Conservation (phyloP, 1,284 basidiomycete genomes). For the Cryptococcus sp. region DNA sequence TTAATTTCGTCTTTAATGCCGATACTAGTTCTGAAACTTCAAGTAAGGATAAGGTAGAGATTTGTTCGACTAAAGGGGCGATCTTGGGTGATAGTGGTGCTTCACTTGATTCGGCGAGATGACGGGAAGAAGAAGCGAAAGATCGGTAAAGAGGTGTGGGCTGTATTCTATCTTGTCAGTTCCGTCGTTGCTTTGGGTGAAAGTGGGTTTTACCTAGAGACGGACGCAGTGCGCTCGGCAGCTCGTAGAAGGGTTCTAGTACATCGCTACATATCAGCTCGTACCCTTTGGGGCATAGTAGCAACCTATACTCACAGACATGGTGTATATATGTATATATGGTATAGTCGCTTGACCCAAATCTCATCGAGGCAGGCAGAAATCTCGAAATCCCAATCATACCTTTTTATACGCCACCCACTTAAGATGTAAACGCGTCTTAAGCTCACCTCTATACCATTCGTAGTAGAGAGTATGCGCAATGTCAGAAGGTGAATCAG, state of each 20-base stretch:
- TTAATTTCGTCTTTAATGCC: slow-evolving; percentile 86
- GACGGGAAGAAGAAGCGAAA: slow-evolving; percentile 24
- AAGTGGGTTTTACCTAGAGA: background rate
- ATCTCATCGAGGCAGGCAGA: background rate
- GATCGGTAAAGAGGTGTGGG: slow-evolving; percentile 14
- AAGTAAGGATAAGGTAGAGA: slow-evolving; percentile 81
- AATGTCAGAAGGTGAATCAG: too few relatives aligned
- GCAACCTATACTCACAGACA: background rate
- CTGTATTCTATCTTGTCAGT: background rate
- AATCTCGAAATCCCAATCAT: background rate
- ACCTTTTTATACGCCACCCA: too few relatives aligned
- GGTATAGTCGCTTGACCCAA: too few relatives aligned
- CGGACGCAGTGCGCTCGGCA: slow-evolving; percentile 5
- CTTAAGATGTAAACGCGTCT: too few relatives aligned
- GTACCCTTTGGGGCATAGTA: too few relatives aligned
- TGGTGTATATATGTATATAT: background rate
- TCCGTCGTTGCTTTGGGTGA: slow-evolving; percentile 6
- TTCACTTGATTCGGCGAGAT: slow-evolving; percentile 16
- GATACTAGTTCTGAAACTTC: slow-evolving; percentile 97
- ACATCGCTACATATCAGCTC: background rate
- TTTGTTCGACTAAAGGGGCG: slow-evolving; percentile 83
- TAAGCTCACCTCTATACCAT: too few relatives aligned
- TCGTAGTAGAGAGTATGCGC: too few relatives aligned
- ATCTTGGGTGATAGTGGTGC: slow-evolving; percentile 57
- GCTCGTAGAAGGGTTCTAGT: slow-evolving; percentile 14